Conservation (phyloP, 148 eudicot genomes). For the Camellia granthamiana region DNA sequence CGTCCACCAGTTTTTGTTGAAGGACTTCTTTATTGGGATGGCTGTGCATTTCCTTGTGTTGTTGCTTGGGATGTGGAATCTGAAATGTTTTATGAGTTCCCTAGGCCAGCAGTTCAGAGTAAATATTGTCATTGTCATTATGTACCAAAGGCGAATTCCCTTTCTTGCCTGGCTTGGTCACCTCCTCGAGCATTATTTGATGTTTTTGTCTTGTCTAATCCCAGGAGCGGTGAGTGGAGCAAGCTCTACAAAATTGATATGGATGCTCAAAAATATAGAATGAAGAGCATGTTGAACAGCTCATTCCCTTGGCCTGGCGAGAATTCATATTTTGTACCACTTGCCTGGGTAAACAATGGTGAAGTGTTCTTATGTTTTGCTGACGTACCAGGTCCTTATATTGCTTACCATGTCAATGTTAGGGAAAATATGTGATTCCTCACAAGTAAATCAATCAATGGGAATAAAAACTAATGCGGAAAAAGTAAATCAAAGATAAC, state of each 20-base stretch:
- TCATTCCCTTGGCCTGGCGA: no score
- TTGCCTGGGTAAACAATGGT: neutral
- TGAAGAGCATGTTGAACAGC: no score
- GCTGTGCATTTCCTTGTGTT: neutral
- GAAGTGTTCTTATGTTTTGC: neutral
- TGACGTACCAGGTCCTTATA: neutral
- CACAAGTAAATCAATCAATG: no score
- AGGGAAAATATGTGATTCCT: no score
- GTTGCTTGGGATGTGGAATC: slow-evolving; percentile 3
- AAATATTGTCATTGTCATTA: neutral
- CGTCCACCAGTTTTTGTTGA: neutral
- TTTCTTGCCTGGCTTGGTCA: neutral
- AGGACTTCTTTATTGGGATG: neutral
- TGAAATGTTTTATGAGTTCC: neutral
- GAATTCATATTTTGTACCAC: neutral
- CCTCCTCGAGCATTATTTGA: neutral
- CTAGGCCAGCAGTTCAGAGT: neutral
- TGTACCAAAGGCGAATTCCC: neutral
- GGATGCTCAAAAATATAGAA: no score
- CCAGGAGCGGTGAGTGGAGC: neutral
- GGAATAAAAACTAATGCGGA: no score
- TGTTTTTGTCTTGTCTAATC: neutral
- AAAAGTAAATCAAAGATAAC: no score
- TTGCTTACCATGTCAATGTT: neutral
- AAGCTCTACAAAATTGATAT: no score